Conservation (phyloP, 768 basidiomycete species). For the Naganishia vaughanmartiniae region DNA sequence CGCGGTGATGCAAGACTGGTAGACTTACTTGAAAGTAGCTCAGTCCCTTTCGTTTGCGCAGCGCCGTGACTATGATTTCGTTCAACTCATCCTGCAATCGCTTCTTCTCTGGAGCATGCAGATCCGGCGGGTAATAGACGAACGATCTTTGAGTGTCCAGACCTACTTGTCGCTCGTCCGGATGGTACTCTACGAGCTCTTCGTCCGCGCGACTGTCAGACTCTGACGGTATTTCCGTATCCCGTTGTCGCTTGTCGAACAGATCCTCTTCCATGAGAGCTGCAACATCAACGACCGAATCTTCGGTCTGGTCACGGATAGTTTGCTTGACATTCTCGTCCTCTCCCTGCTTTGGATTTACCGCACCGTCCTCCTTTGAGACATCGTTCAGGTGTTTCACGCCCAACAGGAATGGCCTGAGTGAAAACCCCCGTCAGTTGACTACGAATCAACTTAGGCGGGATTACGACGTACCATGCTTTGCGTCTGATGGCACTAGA, state of each 20-base stretch:
- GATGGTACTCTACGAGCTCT: slow-evolving; percentile 30
- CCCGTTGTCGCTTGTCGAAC: neutral
- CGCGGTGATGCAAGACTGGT: neutral
- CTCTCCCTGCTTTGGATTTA: neutral
- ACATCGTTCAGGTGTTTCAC: slow-evolving; percentile 32
- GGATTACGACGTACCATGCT: slow-evolving; percentile 45
- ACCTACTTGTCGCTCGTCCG: slow-evolving; percentile 79
- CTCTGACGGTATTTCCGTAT: slow-evolving; percentile 17
- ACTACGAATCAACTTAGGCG: neutral
- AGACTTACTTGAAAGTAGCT: slow-evolving; percentile 74
- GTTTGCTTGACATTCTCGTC: neutral
- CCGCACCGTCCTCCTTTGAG: neutral
- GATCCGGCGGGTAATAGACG: slow-evolving; percentile 71
- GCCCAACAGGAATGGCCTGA: slow-evolving; percentile 22
- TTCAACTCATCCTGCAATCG: slow-evolving; percentile 66
- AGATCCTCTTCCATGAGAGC: slow-evolving; percentile 15
- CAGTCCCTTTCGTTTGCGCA: slow-evolving; percentile 69
- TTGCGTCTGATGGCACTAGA: slow-evolving; percentile 41
- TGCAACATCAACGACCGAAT: slow-evolving; percentile 4
- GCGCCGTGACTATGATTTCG: slow-evolving; percentile 68
- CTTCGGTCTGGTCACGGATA: neutral
- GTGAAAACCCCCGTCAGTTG: neutral
- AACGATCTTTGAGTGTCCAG: slow-evolving; percentile 92
- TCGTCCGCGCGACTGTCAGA: neutral
- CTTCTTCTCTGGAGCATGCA: slow-evolving; percentile 51